Base-by-base conservation (phyloP, 257 asterid species). In the Ocimum tenuiflorum region DNA sequence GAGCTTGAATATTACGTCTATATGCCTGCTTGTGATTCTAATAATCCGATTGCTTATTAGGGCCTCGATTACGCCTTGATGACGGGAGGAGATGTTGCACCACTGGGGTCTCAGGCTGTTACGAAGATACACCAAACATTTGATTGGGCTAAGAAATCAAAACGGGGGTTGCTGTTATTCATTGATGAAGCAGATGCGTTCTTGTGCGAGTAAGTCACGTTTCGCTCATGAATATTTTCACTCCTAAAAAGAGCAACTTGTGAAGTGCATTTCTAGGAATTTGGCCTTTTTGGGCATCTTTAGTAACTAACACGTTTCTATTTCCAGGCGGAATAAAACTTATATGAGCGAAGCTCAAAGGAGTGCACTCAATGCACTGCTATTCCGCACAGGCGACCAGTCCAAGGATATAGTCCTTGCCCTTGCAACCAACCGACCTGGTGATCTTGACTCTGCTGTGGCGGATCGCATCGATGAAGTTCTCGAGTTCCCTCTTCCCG, bases 1-100 rank as follows among this genome's bases (percentile, higher is more conserved):
- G 27, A 24, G 31, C 57, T 27, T 29, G 12, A 45, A 8, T 35
- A 2, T 7, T 51, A 15, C 11, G 17, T n/a, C 9, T 45, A 19
- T n/a, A 23, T 36, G 19, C 9, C 31, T 36, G 10, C 18, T 45
- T 1, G 52, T 17, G 11, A 1, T 3, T 27, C 57, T 54, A 50
- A 41, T 33, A 10, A 46, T 67, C 50, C 15, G 39, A 24, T 77
- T 56, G 11, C 58, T 68, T 67, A 84, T 51, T 67, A 94, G 99
- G 99, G 99, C 54, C 99, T 94, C 53, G 99, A 94, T 77, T 94
- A 88, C 70, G 99, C 96, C 70, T 70, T 86, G 78, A 94, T 94
- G 99, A 94, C 99, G 4, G 99, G 99, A 66, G 99, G 99, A 73
- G 99, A 94, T 78, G 96, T 94, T 57, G 99, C 99, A 0, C 99